Base-by-base conservation (phyloP, 1,284 basidiomycete genomes). In the Puccinia triticina region DNA sequence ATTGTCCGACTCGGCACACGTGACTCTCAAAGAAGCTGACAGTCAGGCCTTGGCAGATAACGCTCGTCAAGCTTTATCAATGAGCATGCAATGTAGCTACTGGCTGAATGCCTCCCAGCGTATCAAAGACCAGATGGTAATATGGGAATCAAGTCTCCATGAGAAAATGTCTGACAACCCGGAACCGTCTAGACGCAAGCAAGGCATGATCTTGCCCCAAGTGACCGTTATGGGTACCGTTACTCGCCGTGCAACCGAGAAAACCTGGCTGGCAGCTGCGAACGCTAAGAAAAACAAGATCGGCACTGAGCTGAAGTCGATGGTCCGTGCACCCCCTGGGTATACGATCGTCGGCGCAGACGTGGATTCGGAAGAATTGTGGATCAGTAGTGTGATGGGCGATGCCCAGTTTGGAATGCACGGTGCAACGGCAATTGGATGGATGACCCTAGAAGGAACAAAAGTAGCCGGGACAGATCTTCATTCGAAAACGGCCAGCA, bases 361-460 rank as follows among this genome's bases (percentile, higher is more conserved):
- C 87, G 97, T 99, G 29, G 96, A 99, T 87, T 97, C 94, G 46
- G 96, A 99, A 88, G 97, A 99, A 88, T 89, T 99, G 34, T 99
- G 97, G 97, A 99, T 99, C 85, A 97, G 96, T 69, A 96, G 94
- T 85, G 94, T 95, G 83, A 97, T 98, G 94, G 96, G 96, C 3
- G 97, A 99, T 86, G 94, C 96, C 0, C 96, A 99, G 88, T 98
- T 99, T 86, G 97, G 96, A 11, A 88, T 98, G 82, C 96, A 99
- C 85, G 96, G 97, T 23, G 95, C 95, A 2, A 98, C 96, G 0
- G 95, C 96, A 0, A 92, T 99, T 67, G 97, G 96, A 0, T 99
- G 96, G 97, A 99, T 99, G 96, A 99, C 96, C 16, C 90, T 99
- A 37, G 97, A 99, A 87, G 97, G 97, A 0, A 98, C 96, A n/a